These are phyloP conservation scores for Fusarium papillatum DNA, from an alignment of 2,329 filamentous ascomycete genomes.

Conservation along the genomic window DNA sequence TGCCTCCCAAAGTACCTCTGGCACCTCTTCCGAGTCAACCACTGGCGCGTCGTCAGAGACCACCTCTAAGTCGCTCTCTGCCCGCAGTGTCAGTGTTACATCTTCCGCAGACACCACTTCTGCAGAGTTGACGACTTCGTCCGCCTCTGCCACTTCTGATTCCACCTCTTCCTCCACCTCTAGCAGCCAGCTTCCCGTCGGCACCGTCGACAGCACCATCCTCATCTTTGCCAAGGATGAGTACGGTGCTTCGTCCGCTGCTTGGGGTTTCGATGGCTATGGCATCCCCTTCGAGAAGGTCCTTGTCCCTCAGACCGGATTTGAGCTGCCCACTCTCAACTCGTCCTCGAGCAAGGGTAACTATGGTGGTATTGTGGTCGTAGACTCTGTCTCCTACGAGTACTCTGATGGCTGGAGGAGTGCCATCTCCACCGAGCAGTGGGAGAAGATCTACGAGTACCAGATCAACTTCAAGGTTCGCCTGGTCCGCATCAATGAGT, in stretches of 20 bases:
- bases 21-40: background rate
- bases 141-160: background rate
- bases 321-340: conserved; percentile 25
- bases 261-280: conserved; percentile 25
- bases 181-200: background rate
- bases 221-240: conserved; percentile 3
- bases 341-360: conserved; percentile 11
- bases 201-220: background rate
- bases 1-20: background rate
- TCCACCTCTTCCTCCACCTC: background rate
- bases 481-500: conserved; percentile 36
- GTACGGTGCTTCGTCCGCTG: conserved; percentile 6
- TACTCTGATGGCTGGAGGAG: conserved; percentile 28
- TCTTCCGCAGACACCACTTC: background rate
- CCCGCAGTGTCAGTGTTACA: background rate
- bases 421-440: conserved; percentile 24
- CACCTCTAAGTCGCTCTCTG: background rate
- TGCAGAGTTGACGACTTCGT: background rate
- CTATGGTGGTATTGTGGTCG: conserved; percentile 26
- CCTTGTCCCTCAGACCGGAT: conserved; percentile 18
- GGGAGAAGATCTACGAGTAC: conserved; percentile 25
- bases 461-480: conserved; percentile 28
- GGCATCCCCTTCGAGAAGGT: conserved; percentile 29
- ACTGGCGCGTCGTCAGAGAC: background rate
- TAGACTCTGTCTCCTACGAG: conserved; percentile 28